Evolutionary conservation across 441 rosid genomes (phyloP).

Genomic region (Sinapis alba): DNA sequence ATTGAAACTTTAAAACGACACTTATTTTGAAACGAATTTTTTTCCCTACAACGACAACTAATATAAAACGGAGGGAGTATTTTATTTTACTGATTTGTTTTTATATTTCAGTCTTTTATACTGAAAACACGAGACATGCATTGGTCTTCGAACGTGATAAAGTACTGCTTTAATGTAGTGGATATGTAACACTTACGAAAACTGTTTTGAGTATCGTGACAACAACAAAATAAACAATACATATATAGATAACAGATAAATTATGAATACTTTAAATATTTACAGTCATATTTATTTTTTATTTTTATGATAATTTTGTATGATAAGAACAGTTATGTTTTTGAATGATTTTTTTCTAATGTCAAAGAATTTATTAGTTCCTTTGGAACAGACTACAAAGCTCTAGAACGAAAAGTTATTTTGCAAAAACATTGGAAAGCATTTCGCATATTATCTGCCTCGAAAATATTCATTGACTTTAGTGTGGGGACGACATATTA

Average conservation of each 20-base stretch:
- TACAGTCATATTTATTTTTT: neutral
- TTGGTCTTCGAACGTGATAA: neutral
- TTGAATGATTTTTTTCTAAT: neutral
- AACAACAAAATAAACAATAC: neutral
- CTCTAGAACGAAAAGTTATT: conserved; percentile 7
- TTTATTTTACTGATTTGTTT: neutral
- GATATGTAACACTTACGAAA: neutral
- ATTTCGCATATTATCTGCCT: conserved; percentile 9
- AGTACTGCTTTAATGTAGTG: neutral
- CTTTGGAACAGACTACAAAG: neutral
- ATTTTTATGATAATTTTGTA: neutral
- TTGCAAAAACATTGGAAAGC: conserved; percentile 29
- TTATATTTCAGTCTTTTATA: neutral
- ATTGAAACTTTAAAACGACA: too few species aligned
- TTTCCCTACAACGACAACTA: too few species aligned
- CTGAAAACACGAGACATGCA: neutral
- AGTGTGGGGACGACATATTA: conserved; percentile 35
- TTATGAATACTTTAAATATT: neutral
- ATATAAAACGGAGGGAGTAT: too few species aligned
- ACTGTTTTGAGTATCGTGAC: neutral
- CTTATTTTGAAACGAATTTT: too few species aligned
- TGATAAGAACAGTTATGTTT: neutral
- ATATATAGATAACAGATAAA: neutral
- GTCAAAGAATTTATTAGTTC: neutral
- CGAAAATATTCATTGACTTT: conserved; percentile 25